Evolutionary conservation across 495 filamentous ascomycete species (phyloP).

Genomic region (Talaromyces thailandensis): DNA sequence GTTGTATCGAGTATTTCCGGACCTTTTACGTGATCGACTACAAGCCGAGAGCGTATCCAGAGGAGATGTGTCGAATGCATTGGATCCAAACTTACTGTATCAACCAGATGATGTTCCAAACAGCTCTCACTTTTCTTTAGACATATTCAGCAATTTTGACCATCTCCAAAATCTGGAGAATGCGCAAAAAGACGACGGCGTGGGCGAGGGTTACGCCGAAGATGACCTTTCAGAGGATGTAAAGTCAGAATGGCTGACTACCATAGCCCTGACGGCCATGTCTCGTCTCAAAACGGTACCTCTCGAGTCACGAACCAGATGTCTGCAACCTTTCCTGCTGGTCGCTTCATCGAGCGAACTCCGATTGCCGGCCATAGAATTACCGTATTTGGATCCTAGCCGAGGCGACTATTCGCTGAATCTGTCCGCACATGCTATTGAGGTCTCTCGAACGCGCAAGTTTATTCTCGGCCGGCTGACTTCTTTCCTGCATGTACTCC

Average conservation of each 20-base stretch:
- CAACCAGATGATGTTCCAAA: slow-evolving; percentile 9
- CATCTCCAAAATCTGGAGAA: slow-evolving; percentile 13
- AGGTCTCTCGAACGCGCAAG: slow-evolving; percentile 33
- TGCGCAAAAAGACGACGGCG: background rate
- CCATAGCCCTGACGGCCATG: slow-evolving; percentile 44
- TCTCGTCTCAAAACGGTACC: slow-evolving; percentile 42
- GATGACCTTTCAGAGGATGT: slow-evolving; percentile 5
- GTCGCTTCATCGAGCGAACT: slow-evolving; percentile 43
- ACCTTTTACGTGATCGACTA: slow-evolving; percentile 24
- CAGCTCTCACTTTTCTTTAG: slow-evolving; percentile 22
- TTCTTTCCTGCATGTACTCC: slow-evolving; percentile 37
- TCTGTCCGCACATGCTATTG: slow-evolving; percentile 38
- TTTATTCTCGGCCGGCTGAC: slow-evolving; percentile 40
- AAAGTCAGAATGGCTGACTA: slow-evolving; percentile 40
- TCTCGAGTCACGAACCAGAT: slow-evolving; percentile 44
- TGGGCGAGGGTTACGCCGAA: background rate
- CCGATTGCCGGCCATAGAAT: slow-evolving; percentile 20
- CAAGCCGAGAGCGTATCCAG: background rate
- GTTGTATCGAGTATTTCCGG: slow-evolving; percentile 47
- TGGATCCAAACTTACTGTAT: slow-evolving; percentile 9
- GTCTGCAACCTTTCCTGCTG: slow-evolving; percentile 45
- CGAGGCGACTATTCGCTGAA: slow-evolving; percentile 14
- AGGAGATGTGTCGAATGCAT: slow-evolving; percentile 23
- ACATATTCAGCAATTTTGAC: slow-evolving; percentile 14
- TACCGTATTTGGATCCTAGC: slow-evolving; percentile 11